These are phyloP conservation scores for Trypanosoma cruzi DNA, from an alignment of 208 protist genomes.

Conservation along the genomic window DNA sequence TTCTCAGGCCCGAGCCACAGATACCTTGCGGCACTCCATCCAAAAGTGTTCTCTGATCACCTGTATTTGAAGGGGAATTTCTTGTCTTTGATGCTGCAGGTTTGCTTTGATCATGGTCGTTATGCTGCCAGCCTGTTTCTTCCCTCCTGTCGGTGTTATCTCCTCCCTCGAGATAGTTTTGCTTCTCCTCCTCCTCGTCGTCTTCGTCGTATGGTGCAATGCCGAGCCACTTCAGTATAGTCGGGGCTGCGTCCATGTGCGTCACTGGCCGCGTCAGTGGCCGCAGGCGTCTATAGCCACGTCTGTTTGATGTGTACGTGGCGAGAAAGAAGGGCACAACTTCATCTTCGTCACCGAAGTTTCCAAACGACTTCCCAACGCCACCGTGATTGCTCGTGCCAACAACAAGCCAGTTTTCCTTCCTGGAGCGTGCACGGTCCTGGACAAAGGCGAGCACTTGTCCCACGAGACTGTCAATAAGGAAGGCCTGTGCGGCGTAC, in stretches of 20 bases:
- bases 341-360: slow-evolving; percentile 28
- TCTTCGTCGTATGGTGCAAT: slow-evolving; percentile 51
- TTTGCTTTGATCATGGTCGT: not conserved
- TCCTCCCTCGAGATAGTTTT: too few species aligned
- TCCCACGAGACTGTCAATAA: slow-evolving; percentile 68
- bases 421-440: slow-evolving; percentile 49
- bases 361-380: slow-evolving; percentile 42
- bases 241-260: slow-evolving; percentile 74
- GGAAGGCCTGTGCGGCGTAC: slow-evolving; percentile 71
- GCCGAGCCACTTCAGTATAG: slow-evolving; percentile 73
- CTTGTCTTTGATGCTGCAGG: not conserved
- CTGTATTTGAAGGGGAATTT: not conserved
- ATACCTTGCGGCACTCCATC: slow-evolving; percentile 64
- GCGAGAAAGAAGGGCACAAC: slow-evolving; percentile 67
- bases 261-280: slow-evolving; percentile 45
- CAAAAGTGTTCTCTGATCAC: slow-evolving; percentile 12
- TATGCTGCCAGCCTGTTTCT: slow-evolving; percentile 19
- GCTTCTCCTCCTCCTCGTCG: slow-evolving; percentile 4
- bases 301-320: slow-evolving; percentile 52
- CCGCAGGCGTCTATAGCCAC: slow-evolving; percentile 41
- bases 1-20: slow-evolving; percentile 53
- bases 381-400: slow-evolving; percentile 68
- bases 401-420: slow-evolving; percentile 86
- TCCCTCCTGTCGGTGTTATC: not conserved
- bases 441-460: slow-evolving; percentile 62